Base-by-base conservation (phyloP, 495 filamentous ascomycete genomes). In the Clavariopsis aquatica region DNA sequence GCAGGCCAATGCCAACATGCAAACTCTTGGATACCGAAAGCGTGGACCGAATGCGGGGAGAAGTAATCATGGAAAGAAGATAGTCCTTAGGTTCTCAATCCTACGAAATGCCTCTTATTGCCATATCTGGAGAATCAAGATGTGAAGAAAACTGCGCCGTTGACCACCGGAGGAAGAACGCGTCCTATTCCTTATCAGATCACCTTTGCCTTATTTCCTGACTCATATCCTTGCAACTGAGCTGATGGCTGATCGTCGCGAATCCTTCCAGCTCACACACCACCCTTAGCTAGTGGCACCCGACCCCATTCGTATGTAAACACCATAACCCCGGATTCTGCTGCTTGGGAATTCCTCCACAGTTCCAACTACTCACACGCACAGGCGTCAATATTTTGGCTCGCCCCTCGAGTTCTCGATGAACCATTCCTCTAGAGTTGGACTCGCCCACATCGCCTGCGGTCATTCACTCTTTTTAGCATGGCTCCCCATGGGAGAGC, bases 1-100 rank as follows among this genome's bases (percentile, higher is more conserved):
- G 49, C 56, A 47, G 49, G 23, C 64, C 64, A 60, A 52, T 38
- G 55, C 54, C 47, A 52, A 54, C 56, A 17, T 27, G 34, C 55
- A 47, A 60, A 45, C 28, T 65, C 52, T 17, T 31, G 49, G 23
- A 66, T 49, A 23, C 20, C 22, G n/a, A 1, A 22, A 31, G 31
- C 17, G 27, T 28, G 57, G 49, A 55, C 49, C 34, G 36, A 66
- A 56, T 66, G 64, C 64, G 64, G 64, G 63, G 64, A 17, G 9
- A 54, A 65, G 55, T 41, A 49, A 43, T 55, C 57, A 65, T 59
- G 62, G 47, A 54, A 60, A 41, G 20, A 31, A 34, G 2, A 24
- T 10, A 56, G 0, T 13, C 31, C 23, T 51, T 17, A 2, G 6
- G 27, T n/a, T 23, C 29, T 54, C 27, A 52, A 6, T 54, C 20